Conservation (phyloP, 371 early-diverging fungal species). For the Mortierella sp. region DNA sequence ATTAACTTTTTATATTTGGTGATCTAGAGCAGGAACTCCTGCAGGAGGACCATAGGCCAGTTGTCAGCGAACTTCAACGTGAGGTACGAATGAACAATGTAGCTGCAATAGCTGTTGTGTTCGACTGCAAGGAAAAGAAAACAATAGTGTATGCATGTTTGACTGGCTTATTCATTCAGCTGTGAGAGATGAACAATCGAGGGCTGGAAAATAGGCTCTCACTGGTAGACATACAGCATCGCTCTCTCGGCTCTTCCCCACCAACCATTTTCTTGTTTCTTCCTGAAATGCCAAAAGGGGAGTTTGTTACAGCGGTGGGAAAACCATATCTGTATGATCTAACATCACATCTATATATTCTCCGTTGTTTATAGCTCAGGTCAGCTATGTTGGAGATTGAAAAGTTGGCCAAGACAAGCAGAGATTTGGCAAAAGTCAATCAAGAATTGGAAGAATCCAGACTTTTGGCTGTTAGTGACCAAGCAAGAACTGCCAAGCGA, state of each 20-base stretch:
- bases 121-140: neutral
- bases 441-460: conserved; percentile 49
- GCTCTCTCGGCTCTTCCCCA: neutral
- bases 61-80: conserved; percentile 55
- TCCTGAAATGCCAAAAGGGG: neutral
- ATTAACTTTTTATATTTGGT: neutral
- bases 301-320: neutral
- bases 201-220: conserved; percentile 6
- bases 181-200: neutral
- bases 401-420: conserved; percentile 45
- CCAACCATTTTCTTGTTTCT: neutral
- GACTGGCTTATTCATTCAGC: neutral
- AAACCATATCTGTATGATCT: neutral
- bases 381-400: conserved; percentile 47
- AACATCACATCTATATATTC: neutral
- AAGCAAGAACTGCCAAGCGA: conserved; percentile 45
- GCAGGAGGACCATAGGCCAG: conserved; percentile 46
- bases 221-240: neutral
- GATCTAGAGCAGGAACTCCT: conserved; percentile 37
- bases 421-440: conserved; percentile 44
- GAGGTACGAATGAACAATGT: conserved; percentile 33
- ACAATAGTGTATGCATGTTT: neutral
- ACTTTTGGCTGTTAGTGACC: conserved; percentile 45
- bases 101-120: neutral
- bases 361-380: conserved; percentile 28